These are phyloP conservation scores for Violaceomyces palustris DNA, from an alignment of 1,284 basidiomycete genomes.

Conservation along the genomic window DNA sequence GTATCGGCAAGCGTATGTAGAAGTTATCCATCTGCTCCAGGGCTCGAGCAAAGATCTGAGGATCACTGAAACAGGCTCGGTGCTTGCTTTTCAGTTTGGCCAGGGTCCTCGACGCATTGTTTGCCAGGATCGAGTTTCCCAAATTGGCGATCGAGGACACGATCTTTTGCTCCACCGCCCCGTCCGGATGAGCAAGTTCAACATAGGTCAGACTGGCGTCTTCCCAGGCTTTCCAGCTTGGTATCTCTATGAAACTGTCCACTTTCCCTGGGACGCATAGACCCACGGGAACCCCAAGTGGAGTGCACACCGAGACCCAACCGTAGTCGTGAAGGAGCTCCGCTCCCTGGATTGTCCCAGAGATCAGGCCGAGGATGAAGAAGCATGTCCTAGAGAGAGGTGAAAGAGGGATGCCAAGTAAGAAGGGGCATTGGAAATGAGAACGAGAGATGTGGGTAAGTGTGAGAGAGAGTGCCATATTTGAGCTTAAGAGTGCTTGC, in stretches of 20 bases:
- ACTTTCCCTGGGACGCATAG: conserved; percentile 81
- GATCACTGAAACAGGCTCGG: conserved; percentile 25
- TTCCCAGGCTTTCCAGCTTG: conserved; percentile 61
- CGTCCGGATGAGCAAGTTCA: conserved; percentile 55
- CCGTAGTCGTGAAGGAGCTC: conserved; percentile 82
- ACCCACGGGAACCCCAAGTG: conserved; percentile 81
- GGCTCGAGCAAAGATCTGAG: conserved; percentile 34
- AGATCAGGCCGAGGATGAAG: conserved; percentile 81
- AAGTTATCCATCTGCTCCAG: conserved; percentile 55
- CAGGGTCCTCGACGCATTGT: conserved; percentile 38
- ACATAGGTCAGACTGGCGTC: conserved; percentile 14
- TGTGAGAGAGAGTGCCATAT: neutral
- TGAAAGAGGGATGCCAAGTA: conserved; percentile 3
- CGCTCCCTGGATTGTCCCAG: conserved; percentile 68
- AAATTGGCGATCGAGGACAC: conserved; percentile 86
- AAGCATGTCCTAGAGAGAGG: conserved; percentile 70
- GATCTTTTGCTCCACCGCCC: conserved; percentile 71
- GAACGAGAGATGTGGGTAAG: neutral
- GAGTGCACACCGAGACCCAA: conserved; percentile 73
- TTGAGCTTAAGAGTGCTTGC: too few species aligned
- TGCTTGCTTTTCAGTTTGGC: conserved; percentile 57
- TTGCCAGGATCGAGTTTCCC: conserved; percentile 87
- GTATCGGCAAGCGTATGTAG: conserved; percentile 71
- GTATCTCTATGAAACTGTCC: conserved; percentile 73
- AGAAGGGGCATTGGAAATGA: too few species aligned